phyloP scores from a whole-genome alignment of 1,284 basidiomycete genomes.

The Cerrena zonata region DNA sequence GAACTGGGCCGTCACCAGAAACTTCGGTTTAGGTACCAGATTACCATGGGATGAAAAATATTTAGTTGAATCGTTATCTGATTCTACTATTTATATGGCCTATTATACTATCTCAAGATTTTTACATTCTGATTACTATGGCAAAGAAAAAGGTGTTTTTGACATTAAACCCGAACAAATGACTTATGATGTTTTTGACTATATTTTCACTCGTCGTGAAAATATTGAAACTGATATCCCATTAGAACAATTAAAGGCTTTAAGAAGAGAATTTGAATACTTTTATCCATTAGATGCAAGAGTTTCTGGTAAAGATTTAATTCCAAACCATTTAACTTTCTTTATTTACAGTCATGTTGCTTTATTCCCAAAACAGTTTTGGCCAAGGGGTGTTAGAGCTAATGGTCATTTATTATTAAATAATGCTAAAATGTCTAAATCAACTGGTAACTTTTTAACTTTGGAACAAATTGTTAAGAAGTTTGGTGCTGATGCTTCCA shows the following conservation, averaged over 20 bases:
- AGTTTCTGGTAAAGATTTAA: slow-evolving; percentile 97
- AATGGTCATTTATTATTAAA: slow-evolving; percentile 98
- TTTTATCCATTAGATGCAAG: slow-evolving; percentile 99
- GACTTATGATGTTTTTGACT: slow-evolving; percentile 97
- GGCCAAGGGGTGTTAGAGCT: slow-evolving; percentile 87
- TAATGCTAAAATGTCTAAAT: slow-evolving; percentile 99
- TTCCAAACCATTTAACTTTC: slow-evolving; percentile 95
- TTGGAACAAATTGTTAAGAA: slow-evolving; percentile 74
- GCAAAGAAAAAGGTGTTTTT: slow-evolving; percentile 74
- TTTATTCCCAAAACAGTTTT: slow-evolving; percentile 89
- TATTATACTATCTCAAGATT: slow-evolving; percentile 95
- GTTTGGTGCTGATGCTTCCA: slow-evolving; percentile 90
- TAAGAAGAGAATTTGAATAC: slow-evolving; percentile 92
- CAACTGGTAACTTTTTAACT: slow-evolving; percentile 85
- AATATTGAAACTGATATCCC: slow-evolving; percentile 80
- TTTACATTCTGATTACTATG: slow-evolving; percentile 78
- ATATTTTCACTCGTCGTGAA: slow-evolving; percentile 79
- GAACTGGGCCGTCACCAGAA: slow-evolving; percentile 97
- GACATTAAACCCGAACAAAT: slow-evolving; percentile 87
- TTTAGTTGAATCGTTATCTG: slow-evolving; percentile 93
- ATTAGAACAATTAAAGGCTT: slow-evolving; percentile 75
- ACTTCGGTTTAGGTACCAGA: slow-evolving; percentile 92
- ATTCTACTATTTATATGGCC: slow-evolving; percentile 98
- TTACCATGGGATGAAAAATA: slow-evolving; percentile 96
- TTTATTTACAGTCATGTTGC: slow-evolving; percentile 92